These are phyloP conservation scores for Cutaneotrichosporon cyanovorans DNA, from an alignment of 1,284 basidiomycete species.

Conservation along the genomic window DNA sequence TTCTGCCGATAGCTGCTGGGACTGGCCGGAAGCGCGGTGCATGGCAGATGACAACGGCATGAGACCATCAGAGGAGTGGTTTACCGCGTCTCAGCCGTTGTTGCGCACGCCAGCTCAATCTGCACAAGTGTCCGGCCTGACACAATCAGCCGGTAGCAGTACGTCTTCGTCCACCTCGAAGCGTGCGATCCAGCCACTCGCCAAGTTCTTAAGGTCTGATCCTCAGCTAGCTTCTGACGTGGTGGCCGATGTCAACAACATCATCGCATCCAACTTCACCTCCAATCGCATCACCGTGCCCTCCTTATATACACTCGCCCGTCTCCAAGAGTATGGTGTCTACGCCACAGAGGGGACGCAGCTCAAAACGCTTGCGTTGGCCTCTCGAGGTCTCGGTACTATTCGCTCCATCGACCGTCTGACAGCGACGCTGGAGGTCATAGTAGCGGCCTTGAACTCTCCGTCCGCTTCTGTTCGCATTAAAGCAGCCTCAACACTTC, in stretches of 20 bases:
- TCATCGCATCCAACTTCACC: constrained; percentile 49
- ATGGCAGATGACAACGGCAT: neutral
- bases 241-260: constrained; percentile 54
- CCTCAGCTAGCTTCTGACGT: constrained; percentile 49
- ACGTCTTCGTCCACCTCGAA: constrained; percentile 63
- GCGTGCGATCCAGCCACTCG: too few relatives aligned
- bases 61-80: constrained; percentile 5
- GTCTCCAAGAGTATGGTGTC: constrained; percentile 57
- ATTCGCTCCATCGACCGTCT: constrained; percentile 74
- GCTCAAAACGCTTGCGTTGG: constrained; percentile 6
- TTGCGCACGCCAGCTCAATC: constrained; percentile 17
- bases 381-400: constrained; percentile 18
- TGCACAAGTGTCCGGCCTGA: constrained; percentile 61
- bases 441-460: constrained; percentile 43
- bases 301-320: constrained; percentile 63
- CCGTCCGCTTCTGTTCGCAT: constrained; percentile 39
- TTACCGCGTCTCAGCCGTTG: constrained; percentile 6
- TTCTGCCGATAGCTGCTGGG: constrained; percentile 4
- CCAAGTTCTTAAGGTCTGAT: constrained; percentile 47
- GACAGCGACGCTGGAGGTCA: constrained; percentile 65
- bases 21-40: constrained; percentile 7
- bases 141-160: constrained; percentile 69
- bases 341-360: neutral
- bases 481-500: constrained; percentile 51
- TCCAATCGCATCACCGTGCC: constrained; percentile 69